Conservation (phyloP, 495 filamentous ascomycete genomes). For the Lepraria neglecta region DNA sequence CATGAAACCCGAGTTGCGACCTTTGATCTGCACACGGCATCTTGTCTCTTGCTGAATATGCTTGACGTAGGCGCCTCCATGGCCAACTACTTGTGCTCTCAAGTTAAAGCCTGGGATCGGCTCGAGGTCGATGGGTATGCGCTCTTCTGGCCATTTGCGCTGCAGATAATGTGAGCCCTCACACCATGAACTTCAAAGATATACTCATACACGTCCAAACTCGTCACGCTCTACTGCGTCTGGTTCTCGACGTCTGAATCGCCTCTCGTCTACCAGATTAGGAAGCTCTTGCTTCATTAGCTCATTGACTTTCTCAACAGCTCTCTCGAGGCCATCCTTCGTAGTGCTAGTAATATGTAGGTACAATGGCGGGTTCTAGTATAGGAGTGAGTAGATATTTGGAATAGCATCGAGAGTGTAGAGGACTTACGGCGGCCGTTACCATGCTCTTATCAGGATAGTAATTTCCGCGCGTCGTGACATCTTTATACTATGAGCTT, state of each 20-base stretch:
- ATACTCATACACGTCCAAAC: slow-evolving; percentile 70
- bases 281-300: slow-evolving; percentile 95
- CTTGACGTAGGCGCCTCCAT: slow-evolving; percentile 90
- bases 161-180: slow-evolving; percentile 38
- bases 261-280: slow-evolving; percentile 88
- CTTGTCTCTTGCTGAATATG: slow-evolving; percentile 92
- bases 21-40: slow-evolving; percentile 96
- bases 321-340: slow-evolving; percentile 85
- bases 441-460: slow-evolving; percentile 98
- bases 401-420: slow-evolving; percentile 5
- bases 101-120: slow-evolving; percentile 94
- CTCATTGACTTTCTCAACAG: slow-evolving; percentile 78
- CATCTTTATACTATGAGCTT: slow-evolving; percentile 82
- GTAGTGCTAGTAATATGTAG: slow-evolving; percentile 91
- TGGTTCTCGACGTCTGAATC: slow-evolving; percentile 83
- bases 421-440: slow-evolving; percentile 69
- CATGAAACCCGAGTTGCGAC: slow-evolving; percentile 90
- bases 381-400: slow-evolving; percentile 16
- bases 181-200: neutral
- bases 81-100: slow-evolving; percentile 88
- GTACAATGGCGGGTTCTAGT: slow-evolving; percentile 87
- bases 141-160: slow-evolving; percentile 99
- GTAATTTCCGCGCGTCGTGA: slow-evolving; percentile 93
- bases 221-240: slow-evolving; percentile 91
- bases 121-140: slow-evolving; percentile 83